These are phyloP conservation scores for Fusarium keratoplasticum DNA, from an alignment of 2,329 filamentous ascomycete genomes.

Conservation along the genomic window DNA sequence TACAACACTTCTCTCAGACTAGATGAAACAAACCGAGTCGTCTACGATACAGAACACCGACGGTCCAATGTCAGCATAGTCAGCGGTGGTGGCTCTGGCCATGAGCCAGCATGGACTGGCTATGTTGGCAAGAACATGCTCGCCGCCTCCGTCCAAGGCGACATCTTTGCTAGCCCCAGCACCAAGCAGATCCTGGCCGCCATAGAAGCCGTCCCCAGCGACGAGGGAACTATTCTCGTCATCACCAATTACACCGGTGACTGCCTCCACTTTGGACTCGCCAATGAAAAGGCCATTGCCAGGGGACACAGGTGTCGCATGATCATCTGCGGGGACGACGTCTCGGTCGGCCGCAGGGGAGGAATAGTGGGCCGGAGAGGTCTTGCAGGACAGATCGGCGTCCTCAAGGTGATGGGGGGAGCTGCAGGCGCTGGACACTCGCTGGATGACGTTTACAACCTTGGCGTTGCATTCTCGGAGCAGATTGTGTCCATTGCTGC, in stretches of 20 bases:
- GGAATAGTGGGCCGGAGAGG: conserved; percentile 71
- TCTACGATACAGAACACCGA: conserved; percentile 60
- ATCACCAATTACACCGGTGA: conserved; percentile 76
- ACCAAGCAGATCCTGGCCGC: conserved; percentile 72
- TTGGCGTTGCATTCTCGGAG: conserved; percentile 61
- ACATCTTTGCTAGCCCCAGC: conserved; percentile 73
- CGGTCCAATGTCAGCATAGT: conserved; percentile 61
- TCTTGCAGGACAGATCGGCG: conserved; percentile 70
- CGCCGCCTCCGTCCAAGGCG: conserved; percentile 69
- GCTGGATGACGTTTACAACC: conserved; percentile 62
- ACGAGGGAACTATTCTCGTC: conserved; percentile 68
- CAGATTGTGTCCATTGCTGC: conserved; percentile 69
- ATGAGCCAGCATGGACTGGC: conserved; percentile 73
- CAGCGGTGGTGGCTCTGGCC: conserved; percentile 67
- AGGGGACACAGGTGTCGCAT: conserved; percentile 66
- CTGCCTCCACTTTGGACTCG: conserved; percentile 60
- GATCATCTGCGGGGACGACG: conserved; percentile 73
- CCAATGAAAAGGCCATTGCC: conserved; percentile 66
- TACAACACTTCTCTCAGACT: conserved; percentile 64
- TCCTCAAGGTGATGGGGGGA: conserved; percentile 68
- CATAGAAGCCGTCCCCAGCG: conserved; percentile 65
- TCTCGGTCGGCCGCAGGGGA: conserved; percentile 69
- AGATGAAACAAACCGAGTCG: conserved; percentile 63
- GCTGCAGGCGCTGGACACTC: conserved; percentile 60
- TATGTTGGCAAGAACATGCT: conserved; percentile 73